These are phyloP conservation scores for Incumbomyces delicatus DNA, from an alignment of 2,329 filamentous ascomycete species.

Conservation along the genomic window DNA sequence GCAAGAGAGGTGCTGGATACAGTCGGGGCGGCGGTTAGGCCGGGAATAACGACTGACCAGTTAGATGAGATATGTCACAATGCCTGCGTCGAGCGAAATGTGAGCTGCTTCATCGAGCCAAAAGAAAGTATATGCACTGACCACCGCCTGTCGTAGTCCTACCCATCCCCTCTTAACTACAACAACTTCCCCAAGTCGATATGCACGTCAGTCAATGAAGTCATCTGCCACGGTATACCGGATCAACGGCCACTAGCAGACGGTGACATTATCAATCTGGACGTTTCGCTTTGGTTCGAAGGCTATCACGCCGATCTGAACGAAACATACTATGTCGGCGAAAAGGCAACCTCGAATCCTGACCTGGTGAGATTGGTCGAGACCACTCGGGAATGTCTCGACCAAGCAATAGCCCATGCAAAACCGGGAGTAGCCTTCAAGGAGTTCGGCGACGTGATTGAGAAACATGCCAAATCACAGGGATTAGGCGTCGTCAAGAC, in stretches of 20 bases:
- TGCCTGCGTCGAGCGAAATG: conserved; percentile 83
- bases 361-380: conserved; percentile 87
- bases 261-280: conserved; percentile 94
- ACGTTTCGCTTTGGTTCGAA: conserved; percentile 86
- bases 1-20: conserved; percentile 89
- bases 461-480: conserved; percentile 80
- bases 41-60: conserved; percentile 92
- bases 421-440: conserved; percentile 90
- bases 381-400: conserved; percentile 75
- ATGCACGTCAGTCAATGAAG: conserved; percentile 91
- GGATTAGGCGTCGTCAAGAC: conserved; percentile 87
- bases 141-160: conserved; percentile 61
- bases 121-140: not conserved
- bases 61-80: conserved; percentile 94
- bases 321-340: conserved; percentile 96
- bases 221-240: conserved; percentile 97
- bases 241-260: conserved; percentile 79
- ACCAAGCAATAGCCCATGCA: conserved; percentile 82
- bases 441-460: conserved; percentile 88
- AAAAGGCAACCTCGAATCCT: conserved; percentile 71
- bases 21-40: conserved; percentile 69
- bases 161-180: conserved; percentile 92
- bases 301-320: conserved; percentile 96
- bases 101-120: conserved; percentile 32
- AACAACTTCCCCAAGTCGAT: conserved; percentile 95